phyloP scores from a whole-genome alignment of 2,329 filamentous ascomycete genomes.

The Elsinoe ampelina region DNA sequence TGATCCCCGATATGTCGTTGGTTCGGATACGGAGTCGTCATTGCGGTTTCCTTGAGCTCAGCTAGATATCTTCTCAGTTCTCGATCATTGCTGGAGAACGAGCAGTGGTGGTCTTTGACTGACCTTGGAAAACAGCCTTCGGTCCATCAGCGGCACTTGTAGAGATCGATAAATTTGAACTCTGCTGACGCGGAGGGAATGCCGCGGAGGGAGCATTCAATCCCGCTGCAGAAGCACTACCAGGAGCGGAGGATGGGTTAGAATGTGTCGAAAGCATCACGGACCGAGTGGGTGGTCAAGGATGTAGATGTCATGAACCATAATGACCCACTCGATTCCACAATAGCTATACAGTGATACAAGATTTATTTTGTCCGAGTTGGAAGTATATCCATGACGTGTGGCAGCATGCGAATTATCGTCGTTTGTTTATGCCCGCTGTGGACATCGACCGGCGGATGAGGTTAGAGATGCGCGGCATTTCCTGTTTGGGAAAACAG shows the following conservation, averaged over 20 bases:
- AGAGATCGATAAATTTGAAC: slow-evolving; percentile 11
- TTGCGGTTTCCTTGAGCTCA: slow-evolving; percentile 12
- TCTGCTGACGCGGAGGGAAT: slow-evolving; percentile 28
- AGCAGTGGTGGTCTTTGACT: slow-evolving; percentile 11
- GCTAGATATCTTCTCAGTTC: slow-evolving; percentile 4
- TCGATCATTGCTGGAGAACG: not conserved
- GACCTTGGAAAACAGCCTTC: slow-evolving; percentile 33
- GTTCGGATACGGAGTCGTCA: slow-evolving; percentile 40
- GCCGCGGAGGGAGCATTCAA: slow-evolving; percentile 16
- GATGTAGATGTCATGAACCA: not conserved
- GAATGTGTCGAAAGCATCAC: slow-evolving; percentile 10
- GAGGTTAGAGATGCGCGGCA: not conserved
- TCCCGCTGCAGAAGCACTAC: slow-evolving; percentile 12
- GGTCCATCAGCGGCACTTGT: slow-evolving; percentile 7
- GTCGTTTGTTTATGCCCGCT: too few relatives aligned
- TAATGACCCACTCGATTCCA: not conserved
- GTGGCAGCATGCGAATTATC: too few relatives aligned
- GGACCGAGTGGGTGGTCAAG: not conserved
- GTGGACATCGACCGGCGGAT: too few relatives aligned
- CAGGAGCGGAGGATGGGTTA: slow-evolving; percentile 14
- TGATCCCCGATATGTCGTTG: slow-evolving; percentile 86
- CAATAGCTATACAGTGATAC: not conserved
- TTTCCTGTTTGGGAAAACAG: not conserved
- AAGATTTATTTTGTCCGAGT: too few relatives aligned
- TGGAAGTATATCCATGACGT: too few relatives aligned